Conservation (phyloP, 2,329 filamentous ascomycete genomes). For the Magnaporthales sp. region DNA sequence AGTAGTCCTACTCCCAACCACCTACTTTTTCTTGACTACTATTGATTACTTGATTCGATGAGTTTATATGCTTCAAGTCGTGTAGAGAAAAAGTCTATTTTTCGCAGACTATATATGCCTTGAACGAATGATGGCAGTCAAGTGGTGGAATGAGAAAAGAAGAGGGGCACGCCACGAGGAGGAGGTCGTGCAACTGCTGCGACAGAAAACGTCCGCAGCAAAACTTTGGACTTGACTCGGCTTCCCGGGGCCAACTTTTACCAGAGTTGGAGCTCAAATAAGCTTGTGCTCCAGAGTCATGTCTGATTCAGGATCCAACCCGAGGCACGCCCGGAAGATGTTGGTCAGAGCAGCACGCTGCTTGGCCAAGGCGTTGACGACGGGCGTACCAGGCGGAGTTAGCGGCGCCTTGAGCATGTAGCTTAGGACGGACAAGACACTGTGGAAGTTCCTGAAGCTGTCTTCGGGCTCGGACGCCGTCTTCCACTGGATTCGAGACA, state of each 20-base stretch:
- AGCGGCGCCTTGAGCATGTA: slow-evolving; percentile 98
- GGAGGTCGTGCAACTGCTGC: not conserved
- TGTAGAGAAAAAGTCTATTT: not conserved
- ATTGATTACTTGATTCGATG: not conserved
- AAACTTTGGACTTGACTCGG: not conserved
- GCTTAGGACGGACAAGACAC: slow-evolving; percentile 90
- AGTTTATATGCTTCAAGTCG: not conserved
- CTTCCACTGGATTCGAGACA: slow-evolving; percentile 95
- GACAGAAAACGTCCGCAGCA: not conserved
- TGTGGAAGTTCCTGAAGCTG: slow-evolving; percentile 87
- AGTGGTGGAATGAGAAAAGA: not conserved
- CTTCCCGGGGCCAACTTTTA: not conserved
- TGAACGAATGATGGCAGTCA: not conserved
- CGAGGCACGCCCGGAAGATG: slow-evolving; percentile 97
- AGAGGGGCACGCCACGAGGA: not conserved
- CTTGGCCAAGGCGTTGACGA: slow-evolving; percentile 92
- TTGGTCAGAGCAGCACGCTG: slow-evolving; percentile 92
- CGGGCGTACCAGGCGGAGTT: slow-evolving; percentile 88
- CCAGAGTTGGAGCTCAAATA: slow-evolving; percentile 44
- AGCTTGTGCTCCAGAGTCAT: slow-evolving; percentile 99
- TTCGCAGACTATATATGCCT: not conserved
- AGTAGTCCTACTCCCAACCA: not conserved
- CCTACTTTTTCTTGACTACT: too few species aligned
- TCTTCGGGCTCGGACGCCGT: slow-evolving; percentile 26
- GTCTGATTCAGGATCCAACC: slow-evolving; percentile 92